These are phyloP conservation scores for Aphanoascus verrucosus DNA, from an alignment of 2,329 filamentous ascomycete genomes.

Conservation along the genomic window DNA sequence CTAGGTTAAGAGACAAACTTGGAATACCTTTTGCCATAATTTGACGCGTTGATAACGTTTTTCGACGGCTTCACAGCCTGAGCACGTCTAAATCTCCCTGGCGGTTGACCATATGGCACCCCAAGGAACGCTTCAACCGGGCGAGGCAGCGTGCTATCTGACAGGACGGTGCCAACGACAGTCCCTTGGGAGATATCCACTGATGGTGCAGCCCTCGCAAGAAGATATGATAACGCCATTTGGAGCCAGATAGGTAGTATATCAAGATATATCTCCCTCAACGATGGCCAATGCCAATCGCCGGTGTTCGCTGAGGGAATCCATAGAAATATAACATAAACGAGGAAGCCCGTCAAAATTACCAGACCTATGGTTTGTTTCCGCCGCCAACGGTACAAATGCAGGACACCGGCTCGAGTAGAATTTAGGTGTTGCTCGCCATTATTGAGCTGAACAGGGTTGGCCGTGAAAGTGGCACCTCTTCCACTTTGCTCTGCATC, in stretches of 20 bases:
- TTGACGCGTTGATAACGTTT: constrained; percentile 28
- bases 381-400: not conserved
- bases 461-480: not conserved
- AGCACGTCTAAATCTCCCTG: constrained; percentile 37
- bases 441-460: not conserved
- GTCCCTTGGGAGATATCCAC: constrained; percentile 23
- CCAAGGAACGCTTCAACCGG: constrained; percentile 36
- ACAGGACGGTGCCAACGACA: constrained; percentile 22
- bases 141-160: constrained; percentile 18
- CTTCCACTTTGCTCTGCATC: not conserved
- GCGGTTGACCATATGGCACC: constrained; percentile 41
- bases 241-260: constrained; percentile 11
- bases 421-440: not conserved
- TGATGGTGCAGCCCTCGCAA: constrained; percentile 12
- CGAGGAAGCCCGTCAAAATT: not conserved
- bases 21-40: constrained; percentile 23
- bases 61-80: constrained; percentile 21
- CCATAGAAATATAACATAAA: constrained; percentile 4
- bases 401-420: not conserved
- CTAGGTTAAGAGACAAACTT: not conserved
- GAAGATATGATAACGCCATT: constrained; percentile 2
- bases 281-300: constrained; percentile 5
- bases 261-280: constrained; percentile 8
- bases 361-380: not conserved
- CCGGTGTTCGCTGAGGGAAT: not conserved